phyloP scores from a whole-genome alignment of 306 rosid species.

The Prunus kanzakura region DNA sequence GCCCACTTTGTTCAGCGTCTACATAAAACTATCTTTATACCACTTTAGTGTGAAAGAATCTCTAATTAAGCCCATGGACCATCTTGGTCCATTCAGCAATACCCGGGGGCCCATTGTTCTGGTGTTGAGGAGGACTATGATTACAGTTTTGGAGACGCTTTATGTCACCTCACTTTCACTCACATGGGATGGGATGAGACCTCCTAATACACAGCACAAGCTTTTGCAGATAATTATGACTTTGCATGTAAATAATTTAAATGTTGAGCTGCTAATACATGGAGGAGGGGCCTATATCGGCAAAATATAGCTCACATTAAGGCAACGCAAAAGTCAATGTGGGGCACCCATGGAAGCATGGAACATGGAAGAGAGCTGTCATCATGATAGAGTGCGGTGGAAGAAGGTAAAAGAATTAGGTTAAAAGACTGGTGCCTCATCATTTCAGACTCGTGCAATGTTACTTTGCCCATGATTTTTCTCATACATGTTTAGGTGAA shows the following conservation, averaged over 20 bases:
- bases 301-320: neutral
- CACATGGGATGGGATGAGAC: neutral
- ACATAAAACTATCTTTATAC: rapidly evolving
- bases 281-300: no score
- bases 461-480: neutral
- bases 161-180: neutral
- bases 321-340: neutral
- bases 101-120: neutral
- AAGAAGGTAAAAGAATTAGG: neutral
- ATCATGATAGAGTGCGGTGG: conserved; percentile 15
- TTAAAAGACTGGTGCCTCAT: neutral
- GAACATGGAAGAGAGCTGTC: neutral
- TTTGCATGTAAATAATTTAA: no score
- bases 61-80: neutral
- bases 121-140: neutral
- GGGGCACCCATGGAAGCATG: neutral
- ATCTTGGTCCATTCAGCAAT: no score
- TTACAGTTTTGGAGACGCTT: neutral
- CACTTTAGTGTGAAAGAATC: rapidly evolving
- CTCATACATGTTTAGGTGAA: no score
- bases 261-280: no score
- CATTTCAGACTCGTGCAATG: conserved; percentile 14
- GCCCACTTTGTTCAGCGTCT: rapidly evolving
- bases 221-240: neutral
- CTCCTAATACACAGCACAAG: neutral